Evolutionary conservation across 1,284 basidiomycete species (phyloP).

Genomic region (Naganishia albida): DNA sequence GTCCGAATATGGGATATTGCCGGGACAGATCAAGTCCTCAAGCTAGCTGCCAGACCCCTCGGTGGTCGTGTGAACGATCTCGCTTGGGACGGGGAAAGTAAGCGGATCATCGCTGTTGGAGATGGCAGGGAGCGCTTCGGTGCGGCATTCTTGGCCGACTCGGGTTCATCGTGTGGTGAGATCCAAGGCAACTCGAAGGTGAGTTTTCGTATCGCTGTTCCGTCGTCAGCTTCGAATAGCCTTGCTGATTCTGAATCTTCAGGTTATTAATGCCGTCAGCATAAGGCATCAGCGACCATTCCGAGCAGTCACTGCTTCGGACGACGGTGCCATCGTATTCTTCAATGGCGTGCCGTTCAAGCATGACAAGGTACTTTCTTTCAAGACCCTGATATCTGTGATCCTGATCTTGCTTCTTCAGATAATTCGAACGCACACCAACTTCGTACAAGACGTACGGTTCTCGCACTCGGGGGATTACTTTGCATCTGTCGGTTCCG

Average conservation of each 20-base stretch:
- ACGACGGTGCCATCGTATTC: slow-evolving; percentile 79
- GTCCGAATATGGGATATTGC: slow-evolving; percentile 92
- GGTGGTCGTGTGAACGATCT: slow-evolving; percentile 87
- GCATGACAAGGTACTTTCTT: slow-evolving; percentile 67
- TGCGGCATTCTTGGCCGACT: slow-evolving; percentile 80
- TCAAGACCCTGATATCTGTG: too few species aligned
- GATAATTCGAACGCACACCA: slow-evolving; percentile 86
- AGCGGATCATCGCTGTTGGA: slow-evolving; percentile 93
- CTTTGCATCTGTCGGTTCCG: slow-evolving; percentile 89
- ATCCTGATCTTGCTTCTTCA: slow-evolving; percentile 41
- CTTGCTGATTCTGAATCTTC: slow-evolving; percentile 1
- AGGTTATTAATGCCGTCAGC: slow-evolving; percentile 87
- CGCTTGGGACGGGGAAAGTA: slow-evolving; percentile 94
- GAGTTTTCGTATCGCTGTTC: slow-evolving; percentile 6
- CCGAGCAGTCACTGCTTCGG: slow-evolving; percentile 82
- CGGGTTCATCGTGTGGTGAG: slow-evolving; percentile 66
- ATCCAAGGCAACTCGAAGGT: slow-evolving; percentile 92
- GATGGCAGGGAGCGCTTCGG: slow-evolving; percentile 89
- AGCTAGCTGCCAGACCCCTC: slow-evolving; percentile 80
- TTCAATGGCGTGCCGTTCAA: slow-evolving; percentile 80
- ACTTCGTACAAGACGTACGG: slow-evolving; percentile 90
- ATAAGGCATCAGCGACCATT: slow-evolving; percentile 88
- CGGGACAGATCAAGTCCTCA: slow-evolving; percentile 76
- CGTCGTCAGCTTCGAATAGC: neutral
- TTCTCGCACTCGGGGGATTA: slow-evolving; percentile 77